Percentiles rank a stretch among this genome's conserved stretches.
Evolutionary conservation across 495 filamentous ascomycete genomes (phyloP).

Genomic region (Achaetomiella virescens): DNA sequence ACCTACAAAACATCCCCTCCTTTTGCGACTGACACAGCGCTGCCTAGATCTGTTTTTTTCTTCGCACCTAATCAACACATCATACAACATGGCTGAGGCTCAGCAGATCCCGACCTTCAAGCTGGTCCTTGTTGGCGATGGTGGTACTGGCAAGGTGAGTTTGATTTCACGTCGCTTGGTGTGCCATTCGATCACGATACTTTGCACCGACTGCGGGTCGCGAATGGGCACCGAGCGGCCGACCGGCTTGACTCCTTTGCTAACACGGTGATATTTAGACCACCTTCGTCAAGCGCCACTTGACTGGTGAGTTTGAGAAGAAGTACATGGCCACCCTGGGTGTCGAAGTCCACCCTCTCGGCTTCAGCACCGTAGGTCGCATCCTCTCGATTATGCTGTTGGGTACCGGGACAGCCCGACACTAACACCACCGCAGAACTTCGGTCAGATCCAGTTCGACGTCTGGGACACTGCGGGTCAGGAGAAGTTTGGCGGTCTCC

Average conservation of each 20-base stretch:
- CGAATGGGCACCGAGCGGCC: constrained; percentile 4
- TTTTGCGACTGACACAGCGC: constrained; percentile 21
- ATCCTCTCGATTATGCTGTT: constrained; percentile 13
- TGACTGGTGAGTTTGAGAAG: constrained; percentile 99
- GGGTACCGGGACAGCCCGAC: constrained; percentile 9
- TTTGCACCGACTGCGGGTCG: constrained; percentile 21
- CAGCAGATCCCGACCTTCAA: constrained; percentile 74
- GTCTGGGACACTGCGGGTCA: constrained; percentile 99
- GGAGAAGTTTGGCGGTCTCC: constrained; percentile 99
- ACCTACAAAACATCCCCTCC: constrained; percentile 14
- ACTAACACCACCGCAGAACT: constrained; percentile 60
- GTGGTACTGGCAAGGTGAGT: constrained; percentile 97
- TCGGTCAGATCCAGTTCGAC: constrained; percentile 95
- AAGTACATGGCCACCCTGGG: constrained; percentile 99
- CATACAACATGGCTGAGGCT: constrained; percentile 51
- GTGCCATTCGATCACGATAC: not conserved
- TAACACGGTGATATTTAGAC: constrained; percentile 54
- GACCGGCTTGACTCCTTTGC: constrained; percentile 2
- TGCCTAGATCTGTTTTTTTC: constrained; percentile 25
- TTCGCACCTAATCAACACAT: constrained; percentile 19
- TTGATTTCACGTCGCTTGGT: not conserved
- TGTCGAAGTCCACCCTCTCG: constrained; percentile 97
- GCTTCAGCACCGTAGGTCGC: constrained; percentile 80
- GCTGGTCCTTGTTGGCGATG: constrained; percentile 99
- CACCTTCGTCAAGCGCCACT: constrained; percentile 99